Conservation (phyloP, 352 stramenopile species). For the Lagenidium giganteum region DNA sequence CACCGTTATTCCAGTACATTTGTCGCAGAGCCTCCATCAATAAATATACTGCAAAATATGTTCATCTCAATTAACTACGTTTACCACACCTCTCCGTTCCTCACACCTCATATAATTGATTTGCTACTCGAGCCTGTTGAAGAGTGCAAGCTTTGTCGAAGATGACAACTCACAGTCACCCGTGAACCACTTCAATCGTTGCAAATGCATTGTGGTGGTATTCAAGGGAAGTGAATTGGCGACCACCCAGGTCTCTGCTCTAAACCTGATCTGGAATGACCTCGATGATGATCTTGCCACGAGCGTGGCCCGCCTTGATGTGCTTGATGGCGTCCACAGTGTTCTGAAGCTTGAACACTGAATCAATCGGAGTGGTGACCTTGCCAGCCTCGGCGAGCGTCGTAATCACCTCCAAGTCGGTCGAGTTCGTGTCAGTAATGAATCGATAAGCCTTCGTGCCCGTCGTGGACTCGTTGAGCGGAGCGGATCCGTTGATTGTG, state of each 20-base stretch:
- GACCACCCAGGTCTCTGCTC: neutral
- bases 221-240: too few relatives aligned
- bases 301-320: constrained; percentile 35
- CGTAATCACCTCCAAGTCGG: constrained; percentile 29
- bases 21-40: too few relatives aligned
- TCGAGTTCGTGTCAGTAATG: too few relatives aligned
- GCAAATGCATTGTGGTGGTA: too few relatives aligned
- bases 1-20: too few relatives aligned
- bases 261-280: constrained; percentile 8
- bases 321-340: constrained; percentile 37
- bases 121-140: too few relatives aligned
- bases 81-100: too few relatives aligned
- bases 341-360: constrained; percentile 43
- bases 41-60: too few relatives aligned
- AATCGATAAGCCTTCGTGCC: constrained; percentile 24
- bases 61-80: too few relatives aligned
- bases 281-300: constrained; percentile 65
- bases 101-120: constrained; percentile 16
- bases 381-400: constrained; percentile 34
- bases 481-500: constrained; percentile 21
- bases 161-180: too few relatives aligned
- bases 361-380: constrained; percentile 31
- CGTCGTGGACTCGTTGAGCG: constrained; percentile 48
- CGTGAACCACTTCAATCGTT: too few relatives aligned
- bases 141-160: too few relatives aligned